Base-by-base conservation (phyloP, 768 basidiomycete genomes). In the Royoungia palumana region DNA sequence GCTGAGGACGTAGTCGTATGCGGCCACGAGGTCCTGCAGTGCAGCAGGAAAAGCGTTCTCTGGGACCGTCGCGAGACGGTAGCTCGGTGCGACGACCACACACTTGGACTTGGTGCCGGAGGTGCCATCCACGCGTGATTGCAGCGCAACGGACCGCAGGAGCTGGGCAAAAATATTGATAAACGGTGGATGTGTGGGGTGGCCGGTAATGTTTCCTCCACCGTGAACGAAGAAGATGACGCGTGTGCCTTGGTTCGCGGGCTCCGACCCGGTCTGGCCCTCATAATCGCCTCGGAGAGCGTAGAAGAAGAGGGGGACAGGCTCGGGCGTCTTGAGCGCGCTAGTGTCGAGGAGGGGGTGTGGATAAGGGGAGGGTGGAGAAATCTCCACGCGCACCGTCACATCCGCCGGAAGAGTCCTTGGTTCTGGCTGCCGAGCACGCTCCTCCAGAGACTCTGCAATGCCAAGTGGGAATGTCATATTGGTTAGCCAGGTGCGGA, bases 21-120 rank as follows among this genome's bases (percentile, higher is more conserved):
- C 57, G 4, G 57, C 49, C 5, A 54, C 22, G 5, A 58, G 0
- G 30, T 58, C 57, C 36, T 58, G 57, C 3, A 54, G 10, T 0
- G 48, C 56, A 8, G 48, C 51, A 6, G 57, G 51, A 21, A 58
- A 58, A 2, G 44, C 7, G 19, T 58, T 58, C n/a, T 58, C 52
- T 1, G 48, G 39, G 17, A 50, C 48, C 1, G 51, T 58, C 8
- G 52, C 44, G 6, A 57, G 52, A 28, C 57, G 41, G 22, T 50
- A 58, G 20, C 52, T 48, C 16, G 53, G 57, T 5, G 53, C 53
- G 17, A 50, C 37, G 44, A 58, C 4, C 0, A 46, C 37, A 19
- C 45, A 41, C 14, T 35, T 16, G 13, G 11, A 14, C 30, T 14
- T 2, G 30, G 30, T 2, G 12, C 5, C 13, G 30, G 30, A 13